A percentile compares a stretch with the other conserved stretches of the same genome.
phyloP scores from a whole-genome alignment of 768 basidiomycete species.

The Paxillus involutus region DNA sequence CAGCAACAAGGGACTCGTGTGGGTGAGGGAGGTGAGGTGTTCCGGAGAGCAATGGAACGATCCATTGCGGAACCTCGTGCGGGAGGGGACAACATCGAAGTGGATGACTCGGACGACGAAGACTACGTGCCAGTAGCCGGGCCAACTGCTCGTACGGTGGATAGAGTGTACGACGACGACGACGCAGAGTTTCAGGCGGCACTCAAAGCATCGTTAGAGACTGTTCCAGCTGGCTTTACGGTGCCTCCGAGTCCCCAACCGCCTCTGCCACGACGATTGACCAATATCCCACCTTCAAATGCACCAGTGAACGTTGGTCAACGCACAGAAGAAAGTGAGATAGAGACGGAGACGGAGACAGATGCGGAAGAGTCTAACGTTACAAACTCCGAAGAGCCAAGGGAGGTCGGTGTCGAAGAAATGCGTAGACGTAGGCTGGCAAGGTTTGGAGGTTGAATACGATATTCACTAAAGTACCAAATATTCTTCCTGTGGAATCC shows the following conservation, averaged over 20 bases:
- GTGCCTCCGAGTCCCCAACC: constrained; percentile 26
- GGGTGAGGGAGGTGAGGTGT: constrained; percentile 58
- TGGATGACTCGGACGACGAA: constrained; percentile 20
- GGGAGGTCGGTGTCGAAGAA: constrained; percentile 58
- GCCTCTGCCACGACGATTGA: constrained; percentile 16
- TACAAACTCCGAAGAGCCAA: constrained; percentile 10
- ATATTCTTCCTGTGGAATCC: no score
- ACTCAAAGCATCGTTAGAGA: constrained; percentile 76
- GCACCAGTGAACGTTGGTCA: constrained; percentile 9
- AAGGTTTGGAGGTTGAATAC: constrained; percentile 53
- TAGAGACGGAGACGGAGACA: constrained; percentile 38
- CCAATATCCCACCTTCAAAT: constrained; percentile 1
- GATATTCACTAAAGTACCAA: not conserved
- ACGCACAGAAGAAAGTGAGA: constrained; percentile 11
- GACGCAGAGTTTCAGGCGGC: constrained; percentile 88
- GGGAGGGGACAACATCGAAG: constrained; percentile 20
- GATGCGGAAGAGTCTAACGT: constrained; percentile 17
- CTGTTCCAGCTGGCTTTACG: constrained; percentile 52
- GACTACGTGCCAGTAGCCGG: constrained; percentile 8
- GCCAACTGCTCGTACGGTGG: constrained; percentile 4
- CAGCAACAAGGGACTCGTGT: constrained; percentile 3
- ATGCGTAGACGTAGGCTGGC: constrained; percentile 64
- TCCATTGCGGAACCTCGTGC: constrained; percentile 20
- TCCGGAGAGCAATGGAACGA: constrained; percentile 42
- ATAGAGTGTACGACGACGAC: constrained; percentile 79